A percentile compares a stretch with the other conserved stretches of the same genome.
phyloP scores from a whole-genome alignment of 768 basidiomycete genomes.

The Megacollybia marginata region DNA sequence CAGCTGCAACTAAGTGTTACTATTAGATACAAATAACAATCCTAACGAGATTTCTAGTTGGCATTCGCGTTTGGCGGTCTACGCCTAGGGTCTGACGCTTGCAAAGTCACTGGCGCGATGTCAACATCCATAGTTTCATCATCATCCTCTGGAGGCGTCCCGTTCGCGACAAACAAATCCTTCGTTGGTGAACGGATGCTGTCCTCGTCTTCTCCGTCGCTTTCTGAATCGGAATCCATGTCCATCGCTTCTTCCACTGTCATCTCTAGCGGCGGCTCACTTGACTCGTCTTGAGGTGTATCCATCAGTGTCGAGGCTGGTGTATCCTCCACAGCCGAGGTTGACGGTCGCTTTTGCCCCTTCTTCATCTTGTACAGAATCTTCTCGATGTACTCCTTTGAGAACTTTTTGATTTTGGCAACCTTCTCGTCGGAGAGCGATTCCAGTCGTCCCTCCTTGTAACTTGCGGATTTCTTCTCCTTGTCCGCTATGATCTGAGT shows the following conservation, averaged over 20 bases:
- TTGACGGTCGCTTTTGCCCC: constrained; percentile 14
- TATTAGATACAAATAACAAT: background rate
- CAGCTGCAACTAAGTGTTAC: too few species aligned
- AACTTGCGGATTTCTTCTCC: constrained; percentile 86
- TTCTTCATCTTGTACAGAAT: constrained; percentile 64
- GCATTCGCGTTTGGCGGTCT: background rate
- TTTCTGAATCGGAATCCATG: constrained; percentile 28
- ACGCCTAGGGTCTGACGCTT: background rate
- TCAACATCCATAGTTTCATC: background rate
- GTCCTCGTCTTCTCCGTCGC: constrained; percentile 19
- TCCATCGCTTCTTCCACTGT: constrained; percentile 40
- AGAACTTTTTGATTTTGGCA: constrained; percentile 85
- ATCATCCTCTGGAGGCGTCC: background rate
- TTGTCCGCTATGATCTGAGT: constrained; percentile 86
- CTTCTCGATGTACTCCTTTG: constrained; percentile 86
- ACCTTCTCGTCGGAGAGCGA: constrained; percentile 80
- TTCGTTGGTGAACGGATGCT: background rate
- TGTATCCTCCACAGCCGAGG: constrained; percentile 13
- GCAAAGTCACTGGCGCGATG: background rate
- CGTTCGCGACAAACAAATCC: background rate
- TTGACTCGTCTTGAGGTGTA: constrained; percentile 34
- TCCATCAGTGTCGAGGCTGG: constrained; percentile 31
- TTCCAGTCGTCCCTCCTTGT: constrained; percentile 67
- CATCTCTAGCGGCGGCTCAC: constrained; percentile 24
- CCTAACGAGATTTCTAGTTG: background rate